Conservation (phyloP, 1,139 yeast species). For the Candida sp. region DNA sequence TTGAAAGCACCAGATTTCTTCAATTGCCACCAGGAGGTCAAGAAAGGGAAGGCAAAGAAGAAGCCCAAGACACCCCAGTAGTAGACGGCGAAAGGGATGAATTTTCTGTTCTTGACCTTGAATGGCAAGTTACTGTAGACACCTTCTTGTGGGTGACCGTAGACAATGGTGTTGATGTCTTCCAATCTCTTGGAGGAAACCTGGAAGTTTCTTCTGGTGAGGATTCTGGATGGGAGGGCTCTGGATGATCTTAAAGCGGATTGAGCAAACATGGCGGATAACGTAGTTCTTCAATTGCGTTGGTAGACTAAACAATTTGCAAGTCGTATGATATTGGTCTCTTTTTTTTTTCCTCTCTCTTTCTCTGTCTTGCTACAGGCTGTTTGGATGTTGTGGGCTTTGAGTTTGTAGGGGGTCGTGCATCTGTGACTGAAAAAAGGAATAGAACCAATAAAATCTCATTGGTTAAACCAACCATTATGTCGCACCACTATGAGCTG, state of each 20-base stretch:
- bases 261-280: slow-evolving; percentile 17
- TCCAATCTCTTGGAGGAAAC: slow-evolving; percentile 30
- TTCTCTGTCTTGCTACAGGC: neutral
- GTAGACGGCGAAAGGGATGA: slow-evolving; percentile 76
- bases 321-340: slow-evolving; percentile 2
- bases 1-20: slow-evolving; percentile 71
- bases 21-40: slow-evolving; percentile 70
- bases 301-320: neutral
- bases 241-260: slow-evolving; percentile 39
- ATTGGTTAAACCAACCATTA: slow-evolving; percentile 13
- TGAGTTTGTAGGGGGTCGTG: slow-evolving; percentile 1
- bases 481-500: slow-evolving; percentile 20
- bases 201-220: slow-evolving; percentile 41
- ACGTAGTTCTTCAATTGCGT: neutral
- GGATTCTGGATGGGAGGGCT: slow-evolving; percentile 15
- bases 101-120: slow-evolving; percentile 87
- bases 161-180: slow-evolving; percentile 27
- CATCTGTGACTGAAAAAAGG: neutral
- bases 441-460: slow-evolving; percentile 15
- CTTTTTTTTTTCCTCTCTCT: slow-evolving; percentile 1
- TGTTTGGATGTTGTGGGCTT: neutral
- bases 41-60: slow-evolving; percentile 66
- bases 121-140: slow-evolving; percentile 93
- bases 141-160: slow-evolving; percentile 70
- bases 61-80: slow-evolving; percentile 81